Base-by-base conservation (phyloP, 1,284 basidiomycete species). In the Lentinula novae-zelandiae region DNA sequence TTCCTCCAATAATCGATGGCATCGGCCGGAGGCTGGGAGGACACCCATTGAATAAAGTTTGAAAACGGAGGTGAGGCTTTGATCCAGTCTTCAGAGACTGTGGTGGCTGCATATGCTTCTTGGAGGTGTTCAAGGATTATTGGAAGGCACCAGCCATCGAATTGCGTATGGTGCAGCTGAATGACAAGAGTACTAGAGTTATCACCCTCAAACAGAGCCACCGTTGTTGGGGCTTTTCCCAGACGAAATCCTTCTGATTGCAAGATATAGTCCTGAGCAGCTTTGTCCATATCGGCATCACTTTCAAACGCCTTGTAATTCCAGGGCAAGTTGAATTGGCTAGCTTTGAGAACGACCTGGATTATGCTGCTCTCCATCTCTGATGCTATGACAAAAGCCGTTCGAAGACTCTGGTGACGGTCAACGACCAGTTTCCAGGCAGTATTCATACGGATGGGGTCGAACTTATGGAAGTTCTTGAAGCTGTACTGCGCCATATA, bases 401-500 rank as follows among this genome's bases (percentile, higher is more conserved):
- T 53, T 36, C 52, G 52, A 15, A 53, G 52, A 31, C 33, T 53
- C 31, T 33, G 52, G 52, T 53, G 52, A 13, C 52, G 33, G 1
- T 33, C 5, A 12, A 31, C 52, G 22, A 53, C 27, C 17, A 34
- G 22, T 34, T 12, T 33, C 52, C 52, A 53, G 38, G 52, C 52
- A n/a, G 33, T 53, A 36, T n/a, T 22, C 38, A 53, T 33, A 12
- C 52, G 33, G 20, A 36, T 38, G n/a, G 33, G 33, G 52, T 53
- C 52, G 34, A 53, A 53, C 33, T 36, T 38, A 17, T 17, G n/a
- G 38, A 22, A 53, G 9, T 53, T 53, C 52, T 53, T 53, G 52
- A 53, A 53, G 38, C 33, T 38, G 52, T 53, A 53, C 20, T 53
- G 52, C 52, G 52, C 52, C 33, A 53, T 36, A 31, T 53, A 53